Base-by-base conservation (phyloP, 805 yeast genomes). In the Monosporozyma servazzii region DNA sequence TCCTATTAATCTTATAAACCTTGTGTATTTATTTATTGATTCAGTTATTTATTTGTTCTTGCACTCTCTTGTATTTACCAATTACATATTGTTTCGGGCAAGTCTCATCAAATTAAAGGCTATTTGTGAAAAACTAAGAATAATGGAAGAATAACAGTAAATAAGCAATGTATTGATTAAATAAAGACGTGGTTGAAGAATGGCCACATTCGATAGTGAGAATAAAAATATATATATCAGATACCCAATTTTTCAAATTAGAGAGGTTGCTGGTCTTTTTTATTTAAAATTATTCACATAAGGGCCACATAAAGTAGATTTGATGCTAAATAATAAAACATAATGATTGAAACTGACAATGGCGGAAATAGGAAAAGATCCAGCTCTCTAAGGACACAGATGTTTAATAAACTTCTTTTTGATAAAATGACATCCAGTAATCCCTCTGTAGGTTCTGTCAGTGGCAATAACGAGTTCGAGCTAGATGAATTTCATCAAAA, bases 361-460 rank as follows among this genome's bases (percentile, higher is more conserved):
- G 54, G 48, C 10, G 53, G 48, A 6, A 56, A 51, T 41, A 61
- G 69, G 41, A 64, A 60, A 48, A 56, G 70, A 46, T 61, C 68
- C 8, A 53, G 57, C 11, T 66, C 70, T 4, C 54, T 66, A 25
- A 63, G 70, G 52, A 66, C 69, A 1, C 70, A 65, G 43, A 56
- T 66, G 62, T 66, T 66, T 52, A 66, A 65, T 47, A 66, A 64
- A 33, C 64, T 60, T 50, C 53, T 65, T n/a, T 61, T 58, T 50
- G 62, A 64, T 48, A 60, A 55, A 49, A 57, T 61, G 48, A 53
- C 44, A n/a, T 41, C 44, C n/a, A 41, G 11, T 5, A 10, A 41
- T 18, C 5, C 29, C 9, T 21, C 56, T 9, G 52, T 56, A 3
- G 49, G 48, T n/a, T 39, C 41, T 3, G 8, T 5, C 3, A 20